Evolutionary conservation across 2,329 filamentous ascomycete species (phyloP).

Genomic region (Beauveria sp.): DNA sequence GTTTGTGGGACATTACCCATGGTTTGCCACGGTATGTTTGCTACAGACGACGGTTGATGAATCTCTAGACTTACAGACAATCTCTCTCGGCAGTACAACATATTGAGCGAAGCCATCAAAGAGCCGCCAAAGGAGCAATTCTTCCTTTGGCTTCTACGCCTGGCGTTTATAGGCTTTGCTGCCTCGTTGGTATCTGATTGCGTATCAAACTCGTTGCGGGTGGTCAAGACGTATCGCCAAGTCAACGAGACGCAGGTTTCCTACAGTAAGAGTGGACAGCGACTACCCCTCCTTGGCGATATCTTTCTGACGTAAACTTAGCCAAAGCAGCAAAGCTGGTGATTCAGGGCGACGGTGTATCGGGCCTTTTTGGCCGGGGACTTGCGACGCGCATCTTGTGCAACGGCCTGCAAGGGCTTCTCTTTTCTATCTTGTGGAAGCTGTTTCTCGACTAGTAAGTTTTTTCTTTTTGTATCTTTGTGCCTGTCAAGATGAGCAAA

Average conservation of each 20-base stretch:
- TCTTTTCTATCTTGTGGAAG: conserved; percentile 43
- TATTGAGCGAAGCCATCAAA: conserved; percentile 28
- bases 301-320: conserved; percentile 13
- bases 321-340: conserved; percentile 35
- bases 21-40: conserved; percentile 38
- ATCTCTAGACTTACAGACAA: background rate
- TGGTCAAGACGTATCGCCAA: conserved; percentile 42
- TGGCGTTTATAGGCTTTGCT: conserved; percentile 30
- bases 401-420: conserved; percentile 37
- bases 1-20: conserved; percentile 41
- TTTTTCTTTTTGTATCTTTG: background rate
- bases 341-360: conserved; percentile 32
- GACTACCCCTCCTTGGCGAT: background rate
- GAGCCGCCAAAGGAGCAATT: conserved; percentile 34
- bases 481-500: background rate
- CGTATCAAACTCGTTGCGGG: conserved; percentile 38
- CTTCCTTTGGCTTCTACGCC: conserved; percentile 33
- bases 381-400: conserved; percentile 39
- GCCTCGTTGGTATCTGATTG: conserved; percentile 30
- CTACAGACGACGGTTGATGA: background rate
- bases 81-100: conserved; percentile 31
- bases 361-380: conserved; percentile 36
- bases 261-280: conserved; percentile 27
- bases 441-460: conserved; percentile 40
- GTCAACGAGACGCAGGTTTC: conserved; percentile 40